Conservation (phyloP, 495 filamentous ascomycete genomes). For the Penicillium argentinense region DNA sequence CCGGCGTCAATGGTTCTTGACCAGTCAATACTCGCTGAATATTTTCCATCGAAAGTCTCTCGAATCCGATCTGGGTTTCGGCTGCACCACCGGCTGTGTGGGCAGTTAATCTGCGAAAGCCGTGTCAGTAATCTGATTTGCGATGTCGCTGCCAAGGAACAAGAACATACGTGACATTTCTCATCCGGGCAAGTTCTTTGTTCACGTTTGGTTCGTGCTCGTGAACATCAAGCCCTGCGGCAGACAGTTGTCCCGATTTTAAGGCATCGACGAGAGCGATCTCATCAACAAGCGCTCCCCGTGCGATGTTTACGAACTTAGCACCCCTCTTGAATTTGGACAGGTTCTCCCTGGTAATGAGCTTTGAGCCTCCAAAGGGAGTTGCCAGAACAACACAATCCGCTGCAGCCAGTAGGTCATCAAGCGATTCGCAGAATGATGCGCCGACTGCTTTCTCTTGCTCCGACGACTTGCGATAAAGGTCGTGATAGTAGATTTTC, state of each 20-base stretch:
- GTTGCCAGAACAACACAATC: slow-evolving; percentile 15
- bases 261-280: slow-evolving; percentile 10
- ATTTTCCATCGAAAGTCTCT: slow-evolving; percentile 16
- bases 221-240: slow-evolving; percentile 10
- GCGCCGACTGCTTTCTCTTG: slow-evolving; percentile 13
- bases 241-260: slow-evolving; percentile 12
- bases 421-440: slow-evolving; percentile 7
- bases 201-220: slow-evolving; percentile 14
- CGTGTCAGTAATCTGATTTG: neutral
- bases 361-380: slow-evolving; percentile 15
- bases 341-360: slow-evolving; percentile 13
- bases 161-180: slow-evolving; percentile 13
- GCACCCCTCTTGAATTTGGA: slow-evolving; percentile 13
- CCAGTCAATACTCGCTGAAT: slow-evolving; percentile 14
- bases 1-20: slow-evolving; percentile 9
- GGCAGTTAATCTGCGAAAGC: slow-evolving; percentile 5
- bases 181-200: slow-evolving; percentile 7
- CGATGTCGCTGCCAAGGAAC: neutral
- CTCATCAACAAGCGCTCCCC: slow-evolving; percentile 11
- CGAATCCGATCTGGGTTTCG: slow-evolving; percentile 17
- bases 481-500: slow-evolving; percentile 18
- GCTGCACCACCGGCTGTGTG: slow-evolving; percentile 14
- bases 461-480: slow-evolving; percentile 9
- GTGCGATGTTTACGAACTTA: slow-evolving; percentile 14
- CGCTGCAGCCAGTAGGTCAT: slow-evolving; percentile 7